Conservation (phyloP, 441 rosid species). For the Isatis lusitanica region DNA sequence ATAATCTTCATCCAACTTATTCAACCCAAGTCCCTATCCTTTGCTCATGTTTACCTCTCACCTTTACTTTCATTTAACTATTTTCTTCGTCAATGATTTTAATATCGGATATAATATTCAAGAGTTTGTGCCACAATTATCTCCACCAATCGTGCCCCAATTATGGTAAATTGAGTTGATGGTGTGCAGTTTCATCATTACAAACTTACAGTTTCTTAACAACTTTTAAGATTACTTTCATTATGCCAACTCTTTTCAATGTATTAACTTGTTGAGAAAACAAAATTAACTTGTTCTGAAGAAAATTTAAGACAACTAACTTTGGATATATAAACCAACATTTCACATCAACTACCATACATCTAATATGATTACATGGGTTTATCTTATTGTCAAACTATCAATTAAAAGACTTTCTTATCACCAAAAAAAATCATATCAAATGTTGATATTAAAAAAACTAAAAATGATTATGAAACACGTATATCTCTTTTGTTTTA, state of each 20-base stretch:
- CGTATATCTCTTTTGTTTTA: background rate
- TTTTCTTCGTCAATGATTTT: constrained; percentile 1
- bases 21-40: constrained; percentile 17
- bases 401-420: background rate
- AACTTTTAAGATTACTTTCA: background rate
- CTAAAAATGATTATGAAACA: background rate
- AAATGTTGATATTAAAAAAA: background rate
- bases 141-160: constrained; percentile 37
- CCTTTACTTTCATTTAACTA: background rate
- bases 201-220: background rate
- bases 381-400: background rate
- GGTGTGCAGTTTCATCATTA: constrained; percentile 10
- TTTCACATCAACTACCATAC: constrained; percentile 1
- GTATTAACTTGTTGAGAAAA: background rate
- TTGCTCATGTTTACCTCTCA: constrained; percentile 7
- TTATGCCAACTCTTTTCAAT: constrained; percentile 1
- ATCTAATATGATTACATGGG: background rate
- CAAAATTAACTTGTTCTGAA: background rate
- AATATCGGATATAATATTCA: constrained; percentile 1
- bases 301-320: background rate
- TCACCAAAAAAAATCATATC: background rate
- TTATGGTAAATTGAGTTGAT: constrained; percentile 8
- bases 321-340: background rate
- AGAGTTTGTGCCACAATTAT: constrained; percentile 27
- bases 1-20: background rate